Evolutionary conservation across 2,329 filamentous ascomycete species (phyloP).

Genomic region (Corynespora cassiicola): DNA sequence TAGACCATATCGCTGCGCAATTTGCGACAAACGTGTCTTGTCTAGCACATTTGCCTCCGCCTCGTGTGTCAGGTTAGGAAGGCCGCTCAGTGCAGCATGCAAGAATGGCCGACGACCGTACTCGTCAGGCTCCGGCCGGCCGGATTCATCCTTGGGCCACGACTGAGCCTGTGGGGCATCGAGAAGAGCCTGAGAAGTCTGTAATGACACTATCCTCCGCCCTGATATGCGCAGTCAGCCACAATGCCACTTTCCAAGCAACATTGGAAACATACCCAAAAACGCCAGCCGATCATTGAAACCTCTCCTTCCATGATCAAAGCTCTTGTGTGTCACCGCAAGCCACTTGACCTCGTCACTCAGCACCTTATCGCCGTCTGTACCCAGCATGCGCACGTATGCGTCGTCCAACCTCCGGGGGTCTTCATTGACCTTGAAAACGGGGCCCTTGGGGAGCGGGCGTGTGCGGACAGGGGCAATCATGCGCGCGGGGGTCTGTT

Average conservation of each 20-base stretch:
- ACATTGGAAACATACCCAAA: conserved; percentile 78
- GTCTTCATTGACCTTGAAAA: conserved; percentile 77
- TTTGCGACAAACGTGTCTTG: conserved; percentile 68
- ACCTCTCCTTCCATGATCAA: conserved; percentile 90
- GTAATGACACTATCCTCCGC: conserved; percentile 68
- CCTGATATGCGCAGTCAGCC: conserved; percentile 50
- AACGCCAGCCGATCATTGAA: conserved; percentile 95
- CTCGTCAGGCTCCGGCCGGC: conserved; percentile 30
- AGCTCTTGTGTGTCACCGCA: conserved; percentile 96
- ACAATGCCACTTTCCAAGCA: neutral
- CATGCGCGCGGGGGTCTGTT: conserved; percentile 56
- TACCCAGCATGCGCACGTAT: conserved; percentile 78
- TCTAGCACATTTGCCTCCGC: conserved; percentile 69
- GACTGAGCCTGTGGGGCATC: conserved; percentile 50
- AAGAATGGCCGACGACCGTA: conserved; percentile 68
- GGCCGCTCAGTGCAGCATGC: conserved; percentile 73
- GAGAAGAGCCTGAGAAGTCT: conserved; percentile 69
- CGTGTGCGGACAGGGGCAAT: conserved; percentile 60
- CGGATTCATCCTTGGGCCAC: conserved; percentile 24
- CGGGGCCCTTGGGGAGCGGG: conserved; percentile 61
- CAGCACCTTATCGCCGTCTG: conserved; percentile 73
- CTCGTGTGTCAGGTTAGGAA: conserved; percentile 72
- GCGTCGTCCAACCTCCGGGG: conserved; percentile 76
- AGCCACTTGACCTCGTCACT: conserved; percentile 96
- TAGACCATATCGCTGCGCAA: conserved; percentile 76